A percentile compares a stretch with the other conserved stretches of the same genome.
These are phyloP conservation scores for Pachyrhizus erosus DNA, from an alignment of 306 rosid species.

Conservation along the genomic window DNA sequence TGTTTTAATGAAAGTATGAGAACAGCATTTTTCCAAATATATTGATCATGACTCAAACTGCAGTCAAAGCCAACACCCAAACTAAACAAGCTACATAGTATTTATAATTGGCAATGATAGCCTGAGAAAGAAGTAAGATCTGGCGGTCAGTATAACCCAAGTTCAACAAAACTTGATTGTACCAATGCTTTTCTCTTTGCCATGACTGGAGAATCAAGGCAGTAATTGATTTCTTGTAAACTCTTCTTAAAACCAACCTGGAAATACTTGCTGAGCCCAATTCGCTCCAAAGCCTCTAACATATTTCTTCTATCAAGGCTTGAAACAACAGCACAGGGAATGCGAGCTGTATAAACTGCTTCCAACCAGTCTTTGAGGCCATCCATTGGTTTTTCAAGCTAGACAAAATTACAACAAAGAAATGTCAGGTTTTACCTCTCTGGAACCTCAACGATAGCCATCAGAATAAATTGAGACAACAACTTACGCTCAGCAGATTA, in stretches of 20 bases:
- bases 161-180: conserved; percentile 2
- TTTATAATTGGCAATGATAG: neutral
- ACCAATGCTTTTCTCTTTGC: conserved; percentile 17
- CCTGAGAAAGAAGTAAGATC: neutral
- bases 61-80: neutral
- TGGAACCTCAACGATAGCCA: conserved; percentile 1
- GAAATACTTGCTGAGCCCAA: conserved; percentile 84
- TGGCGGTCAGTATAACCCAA: neutral
- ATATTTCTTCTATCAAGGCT: conserved; percentile 87
- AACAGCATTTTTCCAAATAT: conserved; percentile 26
- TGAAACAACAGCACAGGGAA: conserved; percentile 96
- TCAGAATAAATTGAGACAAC: conserved; percentile 30
- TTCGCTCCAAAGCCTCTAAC: conserved; percentile 72
- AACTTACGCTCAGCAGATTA: conserved; percentile 80
- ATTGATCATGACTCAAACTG: conserved; percentile 21
- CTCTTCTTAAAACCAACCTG: conserved; percentile 67
- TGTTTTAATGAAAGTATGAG: conserved; percentile 21
- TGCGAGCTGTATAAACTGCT: conserved; percentile 83
- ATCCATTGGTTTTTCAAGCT: conserved; percentile 80
- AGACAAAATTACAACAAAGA: conserved; percentile 28
- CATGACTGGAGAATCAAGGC: conserved; percentile 16
- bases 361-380: conserved; percentile 97
- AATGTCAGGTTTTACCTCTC: conserved; percentile 26
- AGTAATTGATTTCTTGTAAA: conserved; percentile 7
- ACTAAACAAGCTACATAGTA: conserved; percentile 21